Conservation (phyloP, 768 basidiomycete genomes). For the Mycena floridula region DNA sequence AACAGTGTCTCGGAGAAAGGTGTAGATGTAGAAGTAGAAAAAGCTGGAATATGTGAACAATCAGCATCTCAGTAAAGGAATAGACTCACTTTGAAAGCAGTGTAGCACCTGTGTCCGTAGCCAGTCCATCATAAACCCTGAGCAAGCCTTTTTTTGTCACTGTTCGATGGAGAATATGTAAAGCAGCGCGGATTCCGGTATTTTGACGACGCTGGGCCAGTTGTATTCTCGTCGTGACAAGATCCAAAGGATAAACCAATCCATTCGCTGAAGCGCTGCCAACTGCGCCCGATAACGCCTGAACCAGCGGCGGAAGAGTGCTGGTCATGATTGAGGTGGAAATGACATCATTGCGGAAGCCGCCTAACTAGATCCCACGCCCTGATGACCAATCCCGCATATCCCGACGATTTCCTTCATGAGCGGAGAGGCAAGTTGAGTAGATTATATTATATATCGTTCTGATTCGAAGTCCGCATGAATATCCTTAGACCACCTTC, state of each 20-base stretch:
- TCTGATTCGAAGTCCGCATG: slow-evolving; percentile 27
- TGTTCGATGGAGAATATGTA: slow-evolving; percentile 32
- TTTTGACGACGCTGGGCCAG: slow-evolving; percentile 12
- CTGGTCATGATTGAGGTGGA: slow-evolving; percentile 39
- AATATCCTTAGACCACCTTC: slow-evolving; percentile 71
- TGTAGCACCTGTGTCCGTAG: slow-evolving; percentile 47
- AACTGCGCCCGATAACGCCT: slow-evolving; percentile 51
- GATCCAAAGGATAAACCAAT: slow-evolving; percentile 51
- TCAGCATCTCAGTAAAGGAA: neutral
- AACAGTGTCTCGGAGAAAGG: slow-evolving; percentile 29
- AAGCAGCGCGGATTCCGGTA: slow-evolving; percentile 22
- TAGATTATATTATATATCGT: neutral
- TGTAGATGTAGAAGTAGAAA: slow-evolving; percentile 55
- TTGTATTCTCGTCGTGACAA: slow-evolving; percentile 49
- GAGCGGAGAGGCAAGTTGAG: no score
- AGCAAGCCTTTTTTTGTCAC: slow-evolving; percentile 31
- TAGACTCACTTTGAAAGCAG: slow-evolving; percentile 42
- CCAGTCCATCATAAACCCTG: slow-evolving; percentile 46
- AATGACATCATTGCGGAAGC: no score
- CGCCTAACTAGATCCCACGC: no score
- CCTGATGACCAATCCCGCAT: no score
- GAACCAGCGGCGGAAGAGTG: slow-evolving; percentile 51
- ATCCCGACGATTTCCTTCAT: no score
- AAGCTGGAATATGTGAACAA: slow-evolving; percentile 30
- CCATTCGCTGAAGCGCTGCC: slow-evolving; percentile 50